Base-by-base conservation (phyloP, 2,329 filamentous ascomycete species). In the Hypocreales sp. region DNA sequence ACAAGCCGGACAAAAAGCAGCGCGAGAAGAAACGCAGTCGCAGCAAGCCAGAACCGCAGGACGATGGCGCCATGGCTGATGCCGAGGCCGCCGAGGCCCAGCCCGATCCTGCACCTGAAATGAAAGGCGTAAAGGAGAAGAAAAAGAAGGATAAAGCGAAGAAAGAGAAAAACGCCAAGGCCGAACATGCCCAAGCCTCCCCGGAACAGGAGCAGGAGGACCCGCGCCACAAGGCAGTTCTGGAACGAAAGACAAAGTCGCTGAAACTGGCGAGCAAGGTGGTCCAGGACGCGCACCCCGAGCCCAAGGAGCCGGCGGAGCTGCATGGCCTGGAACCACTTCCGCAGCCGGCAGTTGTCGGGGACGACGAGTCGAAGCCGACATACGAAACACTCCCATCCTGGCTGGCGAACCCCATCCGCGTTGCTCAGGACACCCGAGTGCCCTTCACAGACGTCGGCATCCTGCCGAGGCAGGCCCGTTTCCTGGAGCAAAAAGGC, bases 331-430 rank as follows among this genome's bases (percentile, higher is more conserved):
- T 95, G 1, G 72, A 79, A 30, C 84, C 83, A 6, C 60, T 93
- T 13, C 84, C 84, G 7, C 84, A 93, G 39, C 84, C 81, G 9
- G 66, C 67, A 18, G 69, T 67, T 1, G 60, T 71, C 1, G 56
- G 63, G 1, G 64, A 73, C 24, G 55, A 66, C 17, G 57, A 59
- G 1, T 62, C 67, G 27, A 64, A 65, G 28, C 72, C 77, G 3
- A 66, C 67, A n/a, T 84, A 82, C 49, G 76, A 83, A 17, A 79
- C 79, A 1, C 60, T 93, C 3, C 87, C 87, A 0, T 40, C 61
- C 3, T 95, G 87, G 87, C 61, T 94, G 9, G 72, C 78, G 5
- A 65, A 73, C 9, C 84, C 86, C 0, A 65, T 78, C n/a, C 64
- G 68, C 15, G 72, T 84, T 4, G 63, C 73, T 1, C 61, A 72